Conservation (phyloP, 2,329 filamentous ascomycete genomes). For the Neopestalotiopsis sp. region DNA sequence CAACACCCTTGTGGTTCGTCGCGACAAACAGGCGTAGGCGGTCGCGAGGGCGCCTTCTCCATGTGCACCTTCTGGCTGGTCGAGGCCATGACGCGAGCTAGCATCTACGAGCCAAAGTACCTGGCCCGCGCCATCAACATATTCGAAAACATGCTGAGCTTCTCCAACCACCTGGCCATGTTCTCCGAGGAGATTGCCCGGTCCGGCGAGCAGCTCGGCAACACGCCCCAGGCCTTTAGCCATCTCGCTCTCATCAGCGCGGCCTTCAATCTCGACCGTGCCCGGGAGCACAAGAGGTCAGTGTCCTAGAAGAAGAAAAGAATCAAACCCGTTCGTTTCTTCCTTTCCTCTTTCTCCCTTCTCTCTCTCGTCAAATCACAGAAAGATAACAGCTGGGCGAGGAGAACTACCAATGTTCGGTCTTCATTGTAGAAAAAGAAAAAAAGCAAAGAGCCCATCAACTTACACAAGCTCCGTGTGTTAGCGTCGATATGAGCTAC, state of each 20-base stretch:
- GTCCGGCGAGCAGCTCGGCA: slow-evolving; percentile 77
- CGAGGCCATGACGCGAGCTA: slow-evolving; percentile 74
- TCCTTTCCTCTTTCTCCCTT: neutral
- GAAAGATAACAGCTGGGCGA: neutral
- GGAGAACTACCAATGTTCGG: neutral
- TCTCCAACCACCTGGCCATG: slow-evolving; percentile 78
- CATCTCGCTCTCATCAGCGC: slow-evolving; percentile 78
- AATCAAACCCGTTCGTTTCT: neutral
- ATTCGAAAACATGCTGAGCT: slow-evolving; percentile 79
- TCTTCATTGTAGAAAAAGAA: neutral
- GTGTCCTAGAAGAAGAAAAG: neutral
- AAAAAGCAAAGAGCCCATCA: neutral
- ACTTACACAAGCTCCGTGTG: neutral
- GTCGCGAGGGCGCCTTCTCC: slow-evolving; percentile 75
- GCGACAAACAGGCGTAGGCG: slow-evolving; percentile 55
- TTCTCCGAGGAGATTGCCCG: slow-evolving; percentile 80
- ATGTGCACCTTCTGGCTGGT: slow-evolving; percentile 88
- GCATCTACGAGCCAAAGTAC: slow-evolving; percentile 69
- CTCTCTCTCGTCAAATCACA: neutral
- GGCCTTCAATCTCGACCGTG: slow-evolving; percentile 75
- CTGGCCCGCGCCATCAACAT: slow-evolving; percentile 66
- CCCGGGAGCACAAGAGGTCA: slow-evolving; percentile 33
- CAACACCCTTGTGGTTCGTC: too few relatives aligned
- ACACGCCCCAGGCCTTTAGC: slow-evolving; percentile 80
- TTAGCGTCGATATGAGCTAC: neutral